Evolutionary conservation across 495 filamentous ascomycete species (phyloP).

Genomic region (Neurospora terricola): DNA sequence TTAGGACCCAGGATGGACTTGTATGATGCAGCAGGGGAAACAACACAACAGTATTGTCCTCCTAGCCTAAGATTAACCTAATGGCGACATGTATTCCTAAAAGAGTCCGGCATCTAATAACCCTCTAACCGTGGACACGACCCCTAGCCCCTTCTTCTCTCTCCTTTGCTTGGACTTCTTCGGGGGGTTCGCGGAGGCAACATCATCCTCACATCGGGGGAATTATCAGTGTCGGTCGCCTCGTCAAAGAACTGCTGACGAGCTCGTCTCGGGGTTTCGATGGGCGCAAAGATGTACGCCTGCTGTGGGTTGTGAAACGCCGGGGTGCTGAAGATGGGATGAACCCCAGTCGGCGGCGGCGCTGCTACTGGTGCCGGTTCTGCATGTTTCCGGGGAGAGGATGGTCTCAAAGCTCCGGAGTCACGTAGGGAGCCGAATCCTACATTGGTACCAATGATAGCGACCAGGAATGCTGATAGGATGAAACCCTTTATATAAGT

Average conservation of each 20-base stretch:
- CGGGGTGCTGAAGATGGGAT: constrained; percentile 18
- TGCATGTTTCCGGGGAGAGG: background rate
- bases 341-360: constrained; percentile 15
- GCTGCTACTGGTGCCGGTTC: constrained; percentile 6
- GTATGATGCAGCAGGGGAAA: background rate
- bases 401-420: background rate
- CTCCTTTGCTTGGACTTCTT: constrained; percentile 36
- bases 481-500: constrained; percentile 36
- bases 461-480: constrained; percentile 44
- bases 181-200: constrained; percentile 32
- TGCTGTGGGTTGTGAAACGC: constrained; percentile 21
- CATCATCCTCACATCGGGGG: constrained; percentile 23
- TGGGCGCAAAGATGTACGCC: constrained; percentile 34
- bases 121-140: constrained; percentile 28
- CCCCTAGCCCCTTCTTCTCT: constrained; percentile 25
- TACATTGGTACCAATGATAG: constrained; percentile 46
- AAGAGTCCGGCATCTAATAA: constrained; percentile 14
- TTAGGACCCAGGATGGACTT: background rate
- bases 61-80: background rate
- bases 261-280: constrained; percentile 32
- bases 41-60: background rate
- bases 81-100: background rate
- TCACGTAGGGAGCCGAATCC: constrained; percentile 35
- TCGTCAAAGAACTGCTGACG: constrained; percentile 26
- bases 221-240: constrained; percentile 33